Evolutionary conservation across 345 rosid species (phyloP), one percentile per base, ranked within the genome.

Genomic region (Syzygium jambos): DNA sequence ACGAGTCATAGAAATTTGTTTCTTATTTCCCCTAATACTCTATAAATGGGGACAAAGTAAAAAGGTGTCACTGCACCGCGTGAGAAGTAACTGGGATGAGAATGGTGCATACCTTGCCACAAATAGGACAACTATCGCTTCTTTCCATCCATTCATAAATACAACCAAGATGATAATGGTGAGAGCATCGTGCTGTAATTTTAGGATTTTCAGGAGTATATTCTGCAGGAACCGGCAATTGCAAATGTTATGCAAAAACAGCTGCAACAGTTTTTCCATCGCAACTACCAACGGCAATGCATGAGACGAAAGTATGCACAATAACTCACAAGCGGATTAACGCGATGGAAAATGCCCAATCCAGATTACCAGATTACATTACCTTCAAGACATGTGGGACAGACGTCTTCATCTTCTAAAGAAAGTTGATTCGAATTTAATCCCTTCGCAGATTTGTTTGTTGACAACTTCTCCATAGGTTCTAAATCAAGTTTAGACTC

Each of bases 101-200:
- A 87, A 84, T 11, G 51, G 46, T 61, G 59, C 82, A 52, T 78
- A 93, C 96, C 95, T 93, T 91, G 89, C 96, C 96, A 89, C 96
- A 94, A 83, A 94, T 88, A n/a, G 96, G 96, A 90, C 96, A 94
- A 30, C 87, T 93, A 86, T 93, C 96, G 86, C 96, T 94, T 89
- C 96, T 94, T 91, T 94, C 96, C 96, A 94, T 89, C 96, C 96
- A 94, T 53, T 94, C 96, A 61, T 94, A 94, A 86, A 94, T 94
- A 88, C 96, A 94, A 86, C 96, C 95, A 30, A 94, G 94, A 89
- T 94, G 96, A 90, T 93, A 94, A 90, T 94, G 95, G 90, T 94
- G 96, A 25, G 95, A 89, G 89, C 96, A 94, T 73, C 85, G 86
- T 25, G 95, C 90, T 13, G 89, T 90, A 68, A 94, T 93, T 90